Percentiles rank a stretch among this genome's conserved stretches.
Evolutionary conservation across 495 filamentous ascomycete species (phyloP).

Genomic region (Apiosordaria backusii): DNA sequence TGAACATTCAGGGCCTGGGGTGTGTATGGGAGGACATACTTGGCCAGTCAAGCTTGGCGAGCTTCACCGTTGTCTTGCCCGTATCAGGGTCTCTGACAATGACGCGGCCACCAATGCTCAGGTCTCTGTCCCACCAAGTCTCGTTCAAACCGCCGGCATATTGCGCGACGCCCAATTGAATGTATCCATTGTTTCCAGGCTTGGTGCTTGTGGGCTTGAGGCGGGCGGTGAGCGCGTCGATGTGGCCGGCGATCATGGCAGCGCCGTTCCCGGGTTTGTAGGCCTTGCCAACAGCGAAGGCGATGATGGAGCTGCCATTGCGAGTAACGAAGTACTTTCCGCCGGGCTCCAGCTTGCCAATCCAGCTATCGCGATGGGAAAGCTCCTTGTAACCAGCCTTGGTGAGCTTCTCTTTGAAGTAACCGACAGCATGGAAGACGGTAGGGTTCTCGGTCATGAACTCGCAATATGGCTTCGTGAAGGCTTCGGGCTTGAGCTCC

Average conservation of each 20-base stretch:
- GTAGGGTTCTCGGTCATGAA: constrained; percentile 91
- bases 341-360: constrained; percentile 64
- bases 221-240: constrained; percentile 84
- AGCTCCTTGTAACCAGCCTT: constrained; percentile 72
- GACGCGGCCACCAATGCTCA: constrained; percentile 84
- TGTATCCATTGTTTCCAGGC: constrained; percentile 72
- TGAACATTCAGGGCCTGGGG: background rate
- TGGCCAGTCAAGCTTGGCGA: constrained; percentile 91
- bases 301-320: constrained; percentile 81
- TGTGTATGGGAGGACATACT: constrained; percentile 24
- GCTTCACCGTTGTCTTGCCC: constrained; percentile 75
- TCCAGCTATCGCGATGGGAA: constrained; percentile 75
- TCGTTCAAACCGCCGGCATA: constrained; percentile 82
- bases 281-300: constrained; percentile 77
- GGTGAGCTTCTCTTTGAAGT: constrained; percentile 68
- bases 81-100: constrained; percentile 67
- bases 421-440: constrained; percentile 79
- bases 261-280: constrained; percentile 86
- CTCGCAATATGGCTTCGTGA: constrained; percentile 78
- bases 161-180: constrained; percentile 87
- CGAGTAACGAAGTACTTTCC: constrained; percentile 87
- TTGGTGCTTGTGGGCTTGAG: constrained; percentile 88
- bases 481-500: constrained; percentile 53
- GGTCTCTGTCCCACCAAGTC: constrained; percentile 94
- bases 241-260: constrained; percentile 77